These are phyloP conservation scores for Ustilago hordei DNA, from an alignment of 1,284 basidiomycete species.

Conservation along the genomic window DNA sequence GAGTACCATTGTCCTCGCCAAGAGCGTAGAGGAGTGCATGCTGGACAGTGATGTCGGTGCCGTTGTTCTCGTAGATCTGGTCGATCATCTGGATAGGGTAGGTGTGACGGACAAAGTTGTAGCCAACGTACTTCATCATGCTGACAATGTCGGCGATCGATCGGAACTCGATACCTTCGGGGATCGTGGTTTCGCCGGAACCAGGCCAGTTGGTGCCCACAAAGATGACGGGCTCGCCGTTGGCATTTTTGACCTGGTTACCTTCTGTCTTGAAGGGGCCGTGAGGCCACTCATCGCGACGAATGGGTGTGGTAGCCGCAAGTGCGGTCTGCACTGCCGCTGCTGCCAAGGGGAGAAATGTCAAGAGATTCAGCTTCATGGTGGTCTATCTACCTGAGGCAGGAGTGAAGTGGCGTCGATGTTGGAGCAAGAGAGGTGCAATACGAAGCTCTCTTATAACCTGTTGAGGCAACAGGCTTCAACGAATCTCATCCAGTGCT, in stretches of 20 bases:
- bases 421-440: not conserved
- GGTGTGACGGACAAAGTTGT: constrained; percentile 50
- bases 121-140: constrained; percentile 41
- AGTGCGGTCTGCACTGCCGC: constrained; percentile 18
- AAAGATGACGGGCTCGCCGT: constrained; percentile 32
- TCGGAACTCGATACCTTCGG: constrained; percentile 43
- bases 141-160: constrained; percentile 32
- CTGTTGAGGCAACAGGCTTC: no score
- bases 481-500: no score
- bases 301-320: constrained; percentile 17
- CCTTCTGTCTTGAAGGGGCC: constrained; percentile 35
- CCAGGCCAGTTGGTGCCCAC: constrained; percentile 49
- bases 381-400: not conserved
- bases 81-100: constrained; percentile 53
- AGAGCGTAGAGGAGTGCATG: constrained; percentile 27
- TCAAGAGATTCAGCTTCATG: constrained; percentile 34
- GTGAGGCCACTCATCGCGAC: constrained; percentile 38
- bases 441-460: not conserved
- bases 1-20: constrained; percentile 35
- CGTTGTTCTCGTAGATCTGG: constrained; percentile 48
- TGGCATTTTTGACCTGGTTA: constrained; percentile 42
- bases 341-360: constrained; percentile 22
- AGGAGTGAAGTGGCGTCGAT: not conserved
- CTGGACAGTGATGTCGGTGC: constrained; percentile 35
- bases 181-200: constrained; percentile 45